phyloP scores from a whole-genome alignment of 169 alveolate species.

The Sarcocystis neurona region DNA sequence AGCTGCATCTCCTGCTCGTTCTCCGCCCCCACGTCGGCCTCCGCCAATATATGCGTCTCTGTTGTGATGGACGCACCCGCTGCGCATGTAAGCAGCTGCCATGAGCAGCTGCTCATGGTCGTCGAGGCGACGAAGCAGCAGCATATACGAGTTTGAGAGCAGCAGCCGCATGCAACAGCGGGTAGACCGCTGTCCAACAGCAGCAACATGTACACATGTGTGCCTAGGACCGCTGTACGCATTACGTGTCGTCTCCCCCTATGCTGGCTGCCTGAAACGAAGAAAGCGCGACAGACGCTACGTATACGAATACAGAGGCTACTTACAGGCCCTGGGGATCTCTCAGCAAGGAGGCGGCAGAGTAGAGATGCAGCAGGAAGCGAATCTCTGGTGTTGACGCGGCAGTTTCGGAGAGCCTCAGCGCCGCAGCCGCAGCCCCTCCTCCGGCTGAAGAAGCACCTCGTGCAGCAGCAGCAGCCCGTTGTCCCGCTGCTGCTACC shows the following conservation, averaged over 20 bases:
- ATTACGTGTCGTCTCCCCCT: background rate
- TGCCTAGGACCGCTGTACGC: too few relatives aligned
- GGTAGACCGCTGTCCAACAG: background rate
- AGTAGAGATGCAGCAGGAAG: constrained; percentile 38
- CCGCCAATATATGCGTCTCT: too few relatives aligned
- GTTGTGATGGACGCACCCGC: too few relatives aligned
- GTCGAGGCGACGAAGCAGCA: too few relatives aligned
- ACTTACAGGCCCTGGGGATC: constrained; percentile 47
- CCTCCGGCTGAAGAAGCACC: background rate
- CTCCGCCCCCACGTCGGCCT: too few relatives aligned
- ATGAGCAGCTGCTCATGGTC: too few relatives aligned
- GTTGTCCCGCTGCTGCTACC: background rate
- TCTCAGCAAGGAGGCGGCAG: constrained; percentile 42
- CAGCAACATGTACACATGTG: background rate
- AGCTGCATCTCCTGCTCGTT: too few relatives aligned
- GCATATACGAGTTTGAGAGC: too few relatives aligned
- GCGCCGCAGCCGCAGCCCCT: background rate
- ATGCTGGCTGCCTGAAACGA: background rate
- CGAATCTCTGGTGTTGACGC: constrained; percentile 39
- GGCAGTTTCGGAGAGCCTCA: constrained; percentile 10
- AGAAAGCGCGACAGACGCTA: too few relatives aligned
- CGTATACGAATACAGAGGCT: too few relatives aligned
- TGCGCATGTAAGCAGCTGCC: too few relatives aligned
- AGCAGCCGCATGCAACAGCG: background rate
- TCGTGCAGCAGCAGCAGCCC: background rate